A percentile compares a stretch with the other conserved stretches of the same genome.
phyloP scores from a whole-genome alignment of 1,284 basidiomycete genomes.

The Apiotrichum montevideense region DNA sequence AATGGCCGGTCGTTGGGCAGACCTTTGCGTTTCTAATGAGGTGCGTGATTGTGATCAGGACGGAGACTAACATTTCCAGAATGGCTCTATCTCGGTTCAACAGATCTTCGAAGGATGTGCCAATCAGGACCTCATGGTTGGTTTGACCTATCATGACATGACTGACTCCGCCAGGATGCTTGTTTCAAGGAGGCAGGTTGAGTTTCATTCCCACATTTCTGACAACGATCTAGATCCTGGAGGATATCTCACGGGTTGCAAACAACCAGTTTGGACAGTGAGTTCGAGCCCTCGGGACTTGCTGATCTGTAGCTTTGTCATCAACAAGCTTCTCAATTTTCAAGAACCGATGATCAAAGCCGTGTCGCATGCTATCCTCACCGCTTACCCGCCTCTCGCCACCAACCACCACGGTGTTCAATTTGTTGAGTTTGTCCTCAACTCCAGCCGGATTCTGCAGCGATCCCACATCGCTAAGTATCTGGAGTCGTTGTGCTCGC shows the following conservation, averaged over 20 bases:
- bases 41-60: slow-evolving; percentile 6
- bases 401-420: slow-evolving; percentile 42
- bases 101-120: slow-evolving; percentile 43
- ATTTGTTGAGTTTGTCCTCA: slow-evolving; percentile 37
- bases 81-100: slow-evolving; percentile 42
- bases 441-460: slow-evolving; percentile 20
- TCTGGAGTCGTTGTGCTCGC: slow-evolving; percentile 32
- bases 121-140: slow-evolving; percentile 33
- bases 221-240: slow-evolving; percentile 23
- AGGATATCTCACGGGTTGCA: slow-evolving; percentile 32
- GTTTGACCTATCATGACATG: not conserved
- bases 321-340: slow-evolving; percentile 36
- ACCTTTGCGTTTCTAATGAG: slow-evolving; percentile 37
- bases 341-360: slow-evolving; percentile 25
- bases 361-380: slow-evolving; percentile 30
- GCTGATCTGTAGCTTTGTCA: slow-evolving; percentile 28
- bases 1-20: slow-evolving; percentile 35
- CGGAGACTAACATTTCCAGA: slow-evolving; percentile 18
- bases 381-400: slow-evolving; percentile 38
- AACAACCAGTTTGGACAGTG: slow-evolving; percentile 44
- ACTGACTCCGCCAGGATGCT: slow-evolving; percentile 19
- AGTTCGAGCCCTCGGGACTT: slow-evolving; percentile 2
- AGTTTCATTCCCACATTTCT: no score
- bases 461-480: slow-evolving; percentile 31
- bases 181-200: slow-evolving; percentile 34